Base-by-base conservation (phyloP, 2,329 filamentous ascomycete genomes). In the Aspergillus sp. region DNA sequence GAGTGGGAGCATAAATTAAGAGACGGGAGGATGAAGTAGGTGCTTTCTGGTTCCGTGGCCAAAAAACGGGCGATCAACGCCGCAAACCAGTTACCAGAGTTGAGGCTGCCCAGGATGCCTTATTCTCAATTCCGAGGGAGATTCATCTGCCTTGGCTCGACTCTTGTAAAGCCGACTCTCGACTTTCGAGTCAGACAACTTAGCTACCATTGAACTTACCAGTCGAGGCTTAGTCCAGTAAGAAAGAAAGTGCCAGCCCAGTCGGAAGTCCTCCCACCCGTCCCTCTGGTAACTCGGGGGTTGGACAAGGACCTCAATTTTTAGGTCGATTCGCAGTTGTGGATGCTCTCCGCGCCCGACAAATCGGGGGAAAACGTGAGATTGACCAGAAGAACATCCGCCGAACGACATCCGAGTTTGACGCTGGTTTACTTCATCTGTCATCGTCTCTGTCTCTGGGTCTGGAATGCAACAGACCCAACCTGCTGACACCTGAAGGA, bases 211-310 rank as follows among this genome's bases (percentile, higher is more conserved):
- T 41, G 11, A 22, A 28, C 22, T 57, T 57, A 30, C 54, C 46
- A 41, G 1, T 43, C 41, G 15, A 22, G 34, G n/a, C 5, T 43
- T 41, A 56, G 54, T 50, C 30, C 15, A 23, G 31, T 22, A 48
- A 3, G n/a, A 57, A 49, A 19, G 9, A 41, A 57, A 17, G 46
- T 50, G 17, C 31, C 46, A 57, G 31, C 6, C 54, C 54, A 57
- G 54, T 57, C 46, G 54, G 54, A 57, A 30, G 7, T 17, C 46
- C 17, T 50, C 46, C 54, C 6, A 31, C 38, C 54, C 31, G 54
- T 57, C 54, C 30, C 54, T 57, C 54, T 57, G 54, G 54, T 57
- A 57, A 57, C 54, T 57, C 13, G 31, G 9, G 13, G 34, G 31
- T 38, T 38, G 49, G 30, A 52, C n/a, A 52, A 22, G 50, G 17